Conservation (phyloP, 2,329 filamentous ascomycete genomes). For the Phoma sp. region DNA sequence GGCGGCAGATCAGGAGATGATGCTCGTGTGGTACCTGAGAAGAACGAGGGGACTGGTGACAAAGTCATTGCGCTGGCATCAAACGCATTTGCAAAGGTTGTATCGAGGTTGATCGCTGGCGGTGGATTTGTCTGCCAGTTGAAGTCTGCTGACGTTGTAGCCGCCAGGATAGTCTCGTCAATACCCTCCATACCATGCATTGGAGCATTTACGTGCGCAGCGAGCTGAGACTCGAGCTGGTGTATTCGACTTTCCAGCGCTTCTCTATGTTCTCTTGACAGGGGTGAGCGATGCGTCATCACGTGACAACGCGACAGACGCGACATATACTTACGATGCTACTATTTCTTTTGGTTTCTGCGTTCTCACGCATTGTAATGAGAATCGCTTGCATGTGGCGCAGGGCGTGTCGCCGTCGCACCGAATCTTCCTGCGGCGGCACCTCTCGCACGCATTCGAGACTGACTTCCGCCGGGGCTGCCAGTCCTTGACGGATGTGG, state of each 20-base stretch:
- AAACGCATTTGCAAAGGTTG: slow-evolving; percentile 34
- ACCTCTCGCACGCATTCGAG: slow-evolving; percentile 47
- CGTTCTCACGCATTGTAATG: slow-evolving; percentile 44
- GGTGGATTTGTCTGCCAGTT: slow-evolving; percentile 39
- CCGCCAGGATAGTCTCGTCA: slow-evolving; percentile 34
- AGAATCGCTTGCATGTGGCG: slow-evolving; percentile 47
- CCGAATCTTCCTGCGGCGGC: slow-evolving; percentile 44
- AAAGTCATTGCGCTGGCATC: slow-evolving; percentile 6
- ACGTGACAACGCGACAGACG: slow-evolving; percentile 27
- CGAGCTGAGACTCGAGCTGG: slow-evolving; percentile 45
- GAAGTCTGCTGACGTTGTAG: slow-evolving; percentile 34
- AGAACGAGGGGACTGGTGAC: slow-evolving; percentile 48
- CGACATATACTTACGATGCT: slow-evolving; percentile 40
- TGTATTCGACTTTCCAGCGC: slow-evolving; percentile 47
- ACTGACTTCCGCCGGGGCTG: slow-evolving; percentile 46
- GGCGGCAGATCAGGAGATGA: slow-evolving; percentile 44
- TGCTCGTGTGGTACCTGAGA: slow-evolving; percentile 45
- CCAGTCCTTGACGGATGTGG: slow-evolving; percentile 43
- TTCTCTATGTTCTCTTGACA: slow-evolving; percentile 42
- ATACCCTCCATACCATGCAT: slow-evolving; percentile 47
- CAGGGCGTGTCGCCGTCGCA: slow-evolving; percentile 47
- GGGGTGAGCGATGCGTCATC: slow-evolving; percentile 22
- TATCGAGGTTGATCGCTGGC: slow-evolving; percentile 34
- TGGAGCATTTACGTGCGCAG: slow-evolving; percentile 42
- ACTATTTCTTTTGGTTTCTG: slow-evolving; percentile 46